A percentile compares a stretch with the other conserved stretches of the same genome.
Evolutionary conservation across 2,329 filamentous ascomycete genomes (phyloP).

Genomic region (Pseudogymnoascus sp.): DNA sequence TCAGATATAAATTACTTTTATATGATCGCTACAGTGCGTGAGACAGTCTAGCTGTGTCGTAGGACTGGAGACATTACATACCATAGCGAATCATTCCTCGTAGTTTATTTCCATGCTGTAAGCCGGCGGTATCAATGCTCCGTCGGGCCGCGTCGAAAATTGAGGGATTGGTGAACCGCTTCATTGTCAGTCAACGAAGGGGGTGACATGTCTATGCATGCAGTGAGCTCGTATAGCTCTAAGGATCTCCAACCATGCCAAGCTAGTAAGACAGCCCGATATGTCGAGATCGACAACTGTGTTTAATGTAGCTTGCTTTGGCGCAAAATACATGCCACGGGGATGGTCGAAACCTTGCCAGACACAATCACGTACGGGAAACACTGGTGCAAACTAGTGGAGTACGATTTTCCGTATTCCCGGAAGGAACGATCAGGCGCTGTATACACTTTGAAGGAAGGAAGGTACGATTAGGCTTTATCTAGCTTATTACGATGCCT

Average conservation of each 20-base stretch:
- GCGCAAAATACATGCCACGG: neutral
- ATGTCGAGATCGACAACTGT: neutral
- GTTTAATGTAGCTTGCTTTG: neutral
- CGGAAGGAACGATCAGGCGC: neutral
- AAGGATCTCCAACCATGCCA: neutral
- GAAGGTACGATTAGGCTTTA: neutral
- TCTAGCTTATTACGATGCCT: neutral
- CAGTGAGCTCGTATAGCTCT: neutral
- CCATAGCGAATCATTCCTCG: neutral
- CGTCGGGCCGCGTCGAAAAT: neutral
- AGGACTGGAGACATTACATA: neutral
- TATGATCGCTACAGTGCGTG: neutral
- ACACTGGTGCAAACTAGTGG: neutral
- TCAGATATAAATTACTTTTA: neutral
- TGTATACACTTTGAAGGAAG: neutral
- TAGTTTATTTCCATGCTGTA: neutral
- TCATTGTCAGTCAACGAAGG: neutral
- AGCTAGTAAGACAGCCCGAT: neutral
- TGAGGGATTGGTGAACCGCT: neutral
- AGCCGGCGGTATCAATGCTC: neutral
- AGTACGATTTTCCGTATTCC: neutral
- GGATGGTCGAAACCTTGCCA: neutral
- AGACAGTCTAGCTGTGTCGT: neutral
- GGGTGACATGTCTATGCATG: neutral
- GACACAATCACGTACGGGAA: neutral